A percentile compares a stretch with the other conserved stretches of the same genome.
Evolutionary conservation across 192 early-diverging fungal genomes (phyloP).

Genomic region (Allomyces macrogynus): DNA sequence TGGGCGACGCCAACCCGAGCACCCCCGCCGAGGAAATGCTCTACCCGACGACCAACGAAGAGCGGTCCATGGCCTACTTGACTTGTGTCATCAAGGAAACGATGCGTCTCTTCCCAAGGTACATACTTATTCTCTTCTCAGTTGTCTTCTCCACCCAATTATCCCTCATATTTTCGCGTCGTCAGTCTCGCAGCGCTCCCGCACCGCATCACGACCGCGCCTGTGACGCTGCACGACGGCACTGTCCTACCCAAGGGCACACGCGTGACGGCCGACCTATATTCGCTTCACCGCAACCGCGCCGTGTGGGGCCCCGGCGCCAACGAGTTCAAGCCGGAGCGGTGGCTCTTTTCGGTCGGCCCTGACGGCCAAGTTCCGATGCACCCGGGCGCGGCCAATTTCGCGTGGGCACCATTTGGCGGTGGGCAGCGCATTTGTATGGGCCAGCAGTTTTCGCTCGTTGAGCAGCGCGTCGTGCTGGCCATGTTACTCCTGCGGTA

Average conservation of each 20-base stretch:
- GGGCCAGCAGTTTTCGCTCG: slow-evolving; percentile 6
- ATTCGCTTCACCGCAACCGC: slow-evolving; percentile 24
- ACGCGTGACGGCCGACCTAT: slow-evolving; percentile 17
- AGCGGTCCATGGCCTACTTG: neutral
- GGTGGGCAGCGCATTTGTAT: slow-evolving; percentile 4
- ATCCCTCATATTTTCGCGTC: too few species aligned
- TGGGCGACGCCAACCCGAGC: neutral
- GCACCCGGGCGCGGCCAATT: neutral
- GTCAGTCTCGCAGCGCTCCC: neutral
- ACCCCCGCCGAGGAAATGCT: neutral
- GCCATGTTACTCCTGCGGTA: slow-evolving; percentile 1
- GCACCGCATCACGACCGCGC: neutral
- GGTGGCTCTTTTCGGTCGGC: too few species aligned
- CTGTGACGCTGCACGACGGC: slow-evolving; percentile 4
- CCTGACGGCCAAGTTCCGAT: too few species aligned
- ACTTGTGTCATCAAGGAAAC: neutral
- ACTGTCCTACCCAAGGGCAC: slow-evolving; percentile 18
- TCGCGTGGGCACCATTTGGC: slow-evolving; percentile 7
- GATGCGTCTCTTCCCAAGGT: neutral
- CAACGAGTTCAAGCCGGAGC: too few species aligned
- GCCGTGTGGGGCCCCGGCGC: too few species aligned
- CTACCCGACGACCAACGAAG: neutral
- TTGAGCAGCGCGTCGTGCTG: slow-evolving; percentile 6
- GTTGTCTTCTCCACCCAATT: too few species aligned
- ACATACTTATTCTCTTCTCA: too few species aligned